Evolutionary conservation across 1,284 basidiomycete species (phyloP).

Genomic region (Chalciporus sp.): DNA sequence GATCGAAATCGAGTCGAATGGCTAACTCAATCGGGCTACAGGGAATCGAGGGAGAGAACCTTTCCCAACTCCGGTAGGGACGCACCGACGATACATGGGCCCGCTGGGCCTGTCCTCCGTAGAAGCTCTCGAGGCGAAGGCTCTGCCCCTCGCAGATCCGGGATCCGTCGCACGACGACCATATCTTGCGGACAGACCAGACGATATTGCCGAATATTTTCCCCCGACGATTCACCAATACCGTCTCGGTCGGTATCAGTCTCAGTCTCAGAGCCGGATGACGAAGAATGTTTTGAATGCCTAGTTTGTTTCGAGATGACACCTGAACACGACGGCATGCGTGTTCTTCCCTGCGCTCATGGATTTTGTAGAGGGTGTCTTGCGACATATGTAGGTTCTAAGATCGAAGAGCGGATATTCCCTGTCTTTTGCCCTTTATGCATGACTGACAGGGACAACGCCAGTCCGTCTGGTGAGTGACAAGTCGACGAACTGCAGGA

Average conservation of each 20-base stretch:
- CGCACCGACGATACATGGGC: not conserved
- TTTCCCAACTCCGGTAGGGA: not conserved
- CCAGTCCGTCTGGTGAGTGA: constrained; percentile 43
- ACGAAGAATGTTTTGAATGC: constrained; percentile 38
- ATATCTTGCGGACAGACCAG: constrained; percentile 24
- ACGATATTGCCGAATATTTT: constrained; percentile 30
- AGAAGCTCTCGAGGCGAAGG: constrained; percentile 2
- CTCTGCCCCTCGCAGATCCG: constrained; percentile 1
- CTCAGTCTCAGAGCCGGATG: constrained; percentile 4
- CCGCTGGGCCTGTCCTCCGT: not conserved
- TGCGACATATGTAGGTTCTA: constrained; percentile 45
- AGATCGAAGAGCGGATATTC: constrained; percentile 53
- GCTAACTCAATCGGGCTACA: constrained; percentile 2
- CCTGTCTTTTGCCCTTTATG: constrained; percentile 66
- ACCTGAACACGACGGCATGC: constrained; percentile 39
- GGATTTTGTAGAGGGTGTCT: constrained; percentile 47
- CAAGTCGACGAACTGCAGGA: not conserved
- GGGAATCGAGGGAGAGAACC: not conserved
- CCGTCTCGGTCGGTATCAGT: not conserved
- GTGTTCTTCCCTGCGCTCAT: constrained; percentile 26
- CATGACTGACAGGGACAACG: constrained; percentile 33
- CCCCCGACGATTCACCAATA: constrained; percentile 12
- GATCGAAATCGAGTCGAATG: not conserved
- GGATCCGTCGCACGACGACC: constrained; percentile 1
- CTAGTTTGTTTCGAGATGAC: constrained; percentile 57